Base-by-base conservation (phyloP, 495 filamentous ascomycete genomes). In the Trichodelitschia bisporula region DNA sequence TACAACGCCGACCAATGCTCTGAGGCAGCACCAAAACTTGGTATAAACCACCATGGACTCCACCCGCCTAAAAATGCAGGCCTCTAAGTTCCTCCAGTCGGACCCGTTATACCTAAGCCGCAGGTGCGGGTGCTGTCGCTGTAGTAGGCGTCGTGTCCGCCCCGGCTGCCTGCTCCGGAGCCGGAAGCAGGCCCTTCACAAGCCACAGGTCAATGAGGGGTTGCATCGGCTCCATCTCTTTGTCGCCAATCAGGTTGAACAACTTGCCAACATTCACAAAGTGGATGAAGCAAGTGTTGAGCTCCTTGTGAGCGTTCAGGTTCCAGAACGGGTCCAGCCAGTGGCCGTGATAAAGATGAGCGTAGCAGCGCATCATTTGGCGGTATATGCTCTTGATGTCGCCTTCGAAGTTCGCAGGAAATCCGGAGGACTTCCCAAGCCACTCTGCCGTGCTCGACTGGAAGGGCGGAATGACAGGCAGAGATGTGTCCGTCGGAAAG, bases 341-440 rank as follows among this genome's bases (percentile, higher is more conserved):
- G 38, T 86, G 72, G 9, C 69, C 69, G 23, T 76, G 30, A 48
- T 70, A 80, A 42, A 89, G 59, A 53, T 93, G 83, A 19, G 79
- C 73, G 41, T 93, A 93, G 49, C 83, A 79, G 21, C 83, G 79
- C 62, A 91, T 86, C 74, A 93, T 93, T 54, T 93, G 83, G 39
- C 82, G 71, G 62, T 83, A 89, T 42, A 90, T 84, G 36, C 70
- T 79, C 51, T 77, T 72, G 55, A 76, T 77, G 40, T 90, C 78
- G 39, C 72, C 64, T 42, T 80, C 64, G 48, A 89, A 89, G 15
- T 71, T 70, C 41, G 72, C 67, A 10, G 80, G 83, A 50, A 93
- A 93, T 13, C 82, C 79, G 38, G 72, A 78, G 20, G 68, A 62
- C 53, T 83, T 84, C 37, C 83, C 83, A 32, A 89, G 55, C 78